phyloP scores from a whole-genome alignment of 2,329 filamentous ascomycete species.

The Pseudogymnoascus destructans region DNA sequence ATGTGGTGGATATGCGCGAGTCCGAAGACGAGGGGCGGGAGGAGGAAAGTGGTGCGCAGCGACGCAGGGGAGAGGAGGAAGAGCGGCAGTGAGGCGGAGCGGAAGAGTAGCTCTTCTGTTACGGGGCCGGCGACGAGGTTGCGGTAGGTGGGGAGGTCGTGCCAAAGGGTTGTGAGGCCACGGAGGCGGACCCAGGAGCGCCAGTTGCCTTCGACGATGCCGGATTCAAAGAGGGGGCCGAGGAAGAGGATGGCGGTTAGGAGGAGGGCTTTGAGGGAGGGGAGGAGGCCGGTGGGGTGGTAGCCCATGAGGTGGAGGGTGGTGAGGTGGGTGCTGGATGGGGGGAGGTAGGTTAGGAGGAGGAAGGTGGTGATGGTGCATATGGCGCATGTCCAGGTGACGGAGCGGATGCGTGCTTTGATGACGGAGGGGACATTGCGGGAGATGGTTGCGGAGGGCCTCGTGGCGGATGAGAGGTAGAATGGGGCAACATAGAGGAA shows the following conservation, averaged over 20 bases:
- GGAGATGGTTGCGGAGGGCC: conserved; percentile 64
- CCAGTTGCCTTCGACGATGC: conserved; percentile 61
- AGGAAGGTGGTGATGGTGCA: conserved; percentile 55
- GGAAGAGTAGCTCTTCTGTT: conserved; percentile 90
- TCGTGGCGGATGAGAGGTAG: conserved; percentile 67
- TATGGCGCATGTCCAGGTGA: conserved; percentile 59
- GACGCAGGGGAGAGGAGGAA: conserved; percentile 51
- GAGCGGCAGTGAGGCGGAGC: conserved; percentile 71
- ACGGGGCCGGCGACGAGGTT: conserved; percentile 79
- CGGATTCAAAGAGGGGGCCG: conserved; percentile 69
- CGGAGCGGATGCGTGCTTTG: conserved; percentile 68
- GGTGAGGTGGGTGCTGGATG: conserved; percentile 37
- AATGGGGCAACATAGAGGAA: conserved; percentile 81
- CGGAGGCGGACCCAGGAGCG: conserved; percentile 45
- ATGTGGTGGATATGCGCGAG: conserved; percentile 91
- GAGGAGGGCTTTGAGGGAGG: conserved; percentile 49
- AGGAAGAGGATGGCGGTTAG: conserved; percentile 69
- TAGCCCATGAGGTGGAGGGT: conserved; percentile 62
- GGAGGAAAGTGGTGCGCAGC: conserved; percentile 51
- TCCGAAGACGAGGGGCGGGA: conserved; percentile 80
- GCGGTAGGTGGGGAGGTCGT: conserved; percentile 70
- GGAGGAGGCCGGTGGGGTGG: conserved; percentile 59
- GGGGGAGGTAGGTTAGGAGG: conserved; percentile 53
- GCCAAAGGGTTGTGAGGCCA: conserved; percentile 45
- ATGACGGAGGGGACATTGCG: conserved; percentile 86